Conservation (phyloP, 495 filamentous ascomycete genomes). For the Penicilliopsis zonata region DNA sequence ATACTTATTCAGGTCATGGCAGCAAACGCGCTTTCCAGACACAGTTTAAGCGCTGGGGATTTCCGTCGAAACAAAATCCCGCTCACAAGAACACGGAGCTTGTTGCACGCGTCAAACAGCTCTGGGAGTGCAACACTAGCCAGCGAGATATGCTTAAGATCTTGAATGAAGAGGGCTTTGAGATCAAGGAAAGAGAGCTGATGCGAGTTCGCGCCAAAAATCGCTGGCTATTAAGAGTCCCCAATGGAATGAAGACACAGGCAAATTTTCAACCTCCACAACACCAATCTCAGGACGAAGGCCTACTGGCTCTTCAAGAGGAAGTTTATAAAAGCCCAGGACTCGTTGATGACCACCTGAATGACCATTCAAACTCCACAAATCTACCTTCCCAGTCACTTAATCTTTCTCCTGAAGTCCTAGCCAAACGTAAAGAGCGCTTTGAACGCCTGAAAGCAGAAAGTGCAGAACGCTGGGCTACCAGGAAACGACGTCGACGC, state of each 20-base stretch:
- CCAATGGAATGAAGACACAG: slow-evolving; percentile 42
- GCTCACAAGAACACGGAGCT: slow-evolving; percentile 54
- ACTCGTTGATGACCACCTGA: slow-evolving; percentile 13
- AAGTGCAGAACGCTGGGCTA: slow-evolving; percentile 49
- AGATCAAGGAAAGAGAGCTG: slow-evolving; percentile 57
- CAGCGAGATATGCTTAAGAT: slow-evolving; percentile 63
- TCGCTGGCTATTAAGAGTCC: slow-evolving; percentile 48
- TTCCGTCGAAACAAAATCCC: slow-evolving; percentile 60
- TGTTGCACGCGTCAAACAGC: slow-evolving; percentile 54
- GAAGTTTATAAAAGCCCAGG: slow-evolving; percentile 26
- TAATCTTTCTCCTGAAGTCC: slow-evolving; percentile 36
- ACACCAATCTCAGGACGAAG: slow-evolving; percentile 25
- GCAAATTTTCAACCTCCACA: slow-evolving; percentile 8
- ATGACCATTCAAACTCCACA: slow-evolving; percentile 10
- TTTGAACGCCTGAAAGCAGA: slow-evolving; percentile 47
- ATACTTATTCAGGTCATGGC: slow-evolving; percentile 1
- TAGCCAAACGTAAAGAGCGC: slow-evolving; percentile 43
- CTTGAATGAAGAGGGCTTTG: slow-evolving; percentile 57
- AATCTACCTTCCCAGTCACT: slow-evolving; percentile 16
- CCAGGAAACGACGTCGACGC: slow-evolving; percentile 59
- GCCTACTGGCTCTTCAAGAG: slow-evolving; percentile 27
- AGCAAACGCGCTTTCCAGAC: slow-evolving; percentile 65
- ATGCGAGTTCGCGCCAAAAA: slow-evolving; percentile 53
- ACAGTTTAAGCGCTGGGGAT: slow-evolving; percentile 67
- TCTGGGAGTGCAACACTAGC: slow-evolving; percentile 61